These are phyloP conservation scores for Diutina scorzettiae DNA, from an alignment of 1,139 yeast species.

Conservation along the genomic window DNA sequence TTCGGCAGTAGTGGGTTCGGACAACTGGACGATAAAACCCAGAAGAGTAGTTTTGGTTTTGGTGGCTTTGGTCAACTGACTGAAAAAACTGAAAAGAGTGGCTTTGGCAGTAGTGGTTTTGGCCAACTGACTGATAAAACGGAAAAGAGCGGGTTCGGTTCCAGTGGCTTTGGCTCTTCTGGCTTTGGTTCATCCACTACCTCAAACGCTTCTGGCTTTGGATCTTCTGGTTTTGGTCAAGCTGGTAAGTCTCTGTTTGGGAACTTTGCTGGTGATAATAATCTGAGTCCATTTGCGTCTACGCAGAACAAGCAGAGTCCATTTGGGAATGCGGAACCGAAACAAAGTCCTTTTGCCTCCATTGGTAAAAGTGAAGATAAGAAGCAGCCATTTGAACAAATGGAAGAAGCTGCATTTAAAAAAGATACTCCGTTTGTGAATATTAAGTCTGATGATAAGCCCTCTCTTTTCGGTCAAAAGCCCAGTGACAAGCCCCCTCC, in stretches of 20 bases:
- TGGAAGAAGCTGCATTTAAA: not conserved
- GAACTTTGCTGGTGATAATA: not conserved
- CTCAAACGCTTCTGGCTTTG: not conserved
- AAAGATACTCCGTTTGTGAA: not conserved
- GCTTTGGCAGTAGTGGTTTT: not conserved
- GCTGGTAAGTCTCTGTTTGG: not conserved
- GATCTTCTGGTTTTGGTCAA: not conserved
- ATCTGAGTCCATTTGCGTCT: no score
- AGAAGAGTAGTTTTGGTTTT: no score
- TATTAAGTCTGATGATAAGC: not conserved
- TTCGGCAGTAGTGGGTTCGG: not conserved
- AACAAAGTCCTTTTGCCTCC: no score
- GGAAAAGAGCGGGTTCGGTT: not conserved
- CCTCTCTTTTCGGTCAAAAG: not conserved
- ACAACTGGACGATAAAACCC: not conserved
- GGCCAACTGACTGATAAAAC: not conserved
- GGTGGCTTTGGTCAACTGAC: not conserved
- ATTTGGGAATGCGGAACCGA: no score
- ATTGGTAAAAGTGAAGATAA: not conserved
- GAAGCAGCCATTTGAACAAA: not conserved
- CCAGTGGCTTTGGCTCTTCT: constrained; percentile 6
- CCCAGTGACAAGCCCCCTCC: no score
- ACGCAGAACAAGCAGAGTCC: not conserved
- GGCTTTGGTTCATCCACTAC: constrained; percentile 7
- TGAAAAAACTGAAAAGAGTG: not conserved